Evolutionary conservation across 2,329 filamentous ascomycete genomes (phyloP).

Genomic region (Cylindrodendrum hubeiense): DNA sequence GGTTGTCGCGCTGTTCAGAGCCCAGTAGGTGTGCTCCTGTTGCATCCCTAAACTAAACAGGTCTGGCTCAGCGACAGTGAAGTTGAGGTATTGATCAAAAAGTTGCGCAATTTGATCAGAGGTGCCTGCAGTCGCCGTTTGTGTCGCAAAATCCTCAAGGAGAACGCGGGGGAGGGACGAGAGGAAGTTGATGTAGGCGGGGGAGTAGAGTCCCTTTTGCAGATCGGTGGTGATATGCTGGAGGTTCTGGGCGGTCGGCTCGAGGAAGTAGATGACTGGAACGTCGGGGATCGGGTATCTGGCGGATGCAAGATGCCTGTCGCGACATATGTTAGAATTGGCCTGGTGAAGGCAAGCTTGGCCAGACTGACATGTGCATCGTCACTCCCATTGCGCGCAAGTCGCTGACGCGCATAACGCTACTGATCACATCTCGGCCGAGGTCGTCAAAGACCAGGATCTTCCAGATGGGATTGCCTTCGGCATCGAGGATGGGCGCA

Average conservation of each 20-base stretch:
- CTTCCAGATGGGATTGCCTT: constrained; percentile 97
- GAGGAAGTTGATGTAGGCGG: constrained; percentile 96
- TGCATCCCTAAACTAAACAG: constrained; percentile 95
- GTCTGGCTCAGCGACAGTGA: constrained; percentile 95
- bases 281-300: constrained; percentile 96
- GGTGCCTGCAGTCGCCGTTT: constrained; percentile 86
- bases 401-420: constrained; percentile 93
- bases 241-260: constrained; percentile 86
- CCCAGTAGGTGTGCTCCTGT: constrained; percentile 92
- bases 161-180: constrained; percentile 91
- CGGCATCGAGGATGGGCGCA: constrained; percentile 84
- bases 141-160: constrained; percentile 92
- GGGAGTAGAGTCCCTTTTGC: constrained; percentile 87
- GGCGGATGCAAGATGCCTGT: constrained; percentile 81
- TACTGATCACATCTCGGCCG: constrained; percentile 96
- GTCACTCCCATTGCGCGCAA: constrained; percentile 94
- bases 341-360: not conserved
- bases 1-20: constrained; percentile 93
- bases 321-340: constrained; percentile 39
- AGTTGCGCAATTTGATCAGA: constrained; percentile 92
- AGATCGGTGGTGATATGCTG: constrained; percentile 87
- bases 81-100: constrained; percentile 97
- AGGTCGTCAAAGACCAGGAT: constrained; percentile 94
- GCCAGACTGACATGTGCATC: constrained; percentile 81
- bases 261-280: constrained; percentile 95